Conservation (phyloP, 345 rosid species). For the Eucalyptus polyanthemos region DNA sequence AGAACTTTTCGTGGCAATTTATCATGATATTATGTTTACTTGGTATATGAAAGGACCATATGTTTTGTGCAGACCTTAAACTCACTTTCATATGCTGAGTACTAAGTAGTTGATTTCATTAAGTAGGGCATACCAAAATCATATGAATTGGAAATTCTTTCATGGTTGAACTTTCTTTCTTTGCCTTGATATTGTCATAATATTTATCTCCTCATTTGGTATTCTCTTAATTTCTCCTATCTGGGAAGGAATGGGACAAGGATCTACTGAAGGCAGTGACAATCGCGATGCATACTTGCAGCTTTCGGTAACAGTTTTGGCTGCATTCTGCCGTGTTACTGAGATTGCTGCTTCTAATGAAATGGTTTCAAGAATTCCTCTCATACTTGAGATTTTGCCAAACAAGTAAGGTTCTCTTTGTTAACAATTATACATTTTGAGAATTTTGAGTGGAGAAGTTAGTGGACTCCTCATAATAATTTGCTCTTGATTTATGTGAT, state of each 20-base stretch:
- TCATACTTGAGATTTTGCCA: no score
- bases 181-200: background rate
- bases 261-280: background rate
- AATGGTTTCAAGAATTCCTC: no score
- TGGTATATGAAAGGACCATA: background rate
- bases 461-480: no score
- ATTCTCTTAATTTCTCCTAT: background rate
- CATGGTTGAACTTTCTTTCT: background rate
- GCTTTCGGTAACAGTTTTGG: no score
- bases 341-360: no score
- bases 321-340: no score
- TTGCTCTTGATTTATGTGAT: no score
- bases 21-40: background rate
- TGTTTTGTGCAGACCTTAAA: background rate
- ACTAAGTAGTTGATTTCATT: background rate
- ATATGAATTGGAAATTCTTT: background rate
- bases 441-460: no score
- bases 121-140: background rate
- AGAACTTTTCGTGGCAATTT: background rate
- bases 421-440: no score
- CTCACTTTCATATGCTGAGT: background rate
- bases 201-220: background rate
- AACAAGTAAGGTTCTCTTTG: no score
- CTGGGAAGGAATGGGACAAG: constrained; percentile 32
- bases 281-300: no score